Percentiles rank a stretch among this genome's conserved stretches.
These are phyloP conservation scores for Marchantia paleacea DNA, from an alignment of 225 moss, liverwort and hornwort species.

Conservation along the genomic window DNA sequence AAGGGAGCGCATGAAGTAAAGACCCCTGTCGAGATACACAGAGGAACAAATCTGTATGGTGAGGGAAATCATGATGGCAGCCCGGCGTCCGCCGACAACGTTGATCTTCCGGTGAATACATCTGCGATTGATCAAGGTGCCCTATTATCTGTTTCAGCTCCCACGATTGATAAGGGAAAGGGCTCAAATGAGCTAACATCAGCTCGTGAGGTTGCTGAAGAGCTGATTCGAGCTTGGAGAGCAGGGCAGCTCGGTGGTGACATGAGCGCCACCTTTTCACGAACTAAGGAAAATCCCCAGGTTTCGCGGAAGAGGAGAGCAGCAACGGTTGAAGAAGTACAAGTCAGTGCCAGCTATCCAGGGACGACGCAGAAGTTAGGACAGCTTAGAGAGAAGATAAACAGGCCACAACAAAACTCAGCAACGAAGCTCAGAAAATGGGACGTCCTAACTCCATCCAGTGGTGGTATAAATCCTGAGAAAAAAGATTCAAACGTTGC, in stretches of 20 bases:
- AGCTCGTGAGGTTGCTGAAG: slow-evolving; percentile 47
- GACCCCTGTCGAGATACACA: background rate
- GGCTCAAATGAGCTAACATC: slow-evolving; percentile 14
- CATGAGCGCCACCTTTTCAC: background rate
- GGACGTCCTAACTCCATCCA: slow-evolving; percentile 7
- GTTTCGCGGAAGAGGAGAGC: slow-evolving; percentile 35
- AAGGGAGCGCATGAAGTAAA: background rate
- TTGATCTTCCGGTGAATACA: background rate
- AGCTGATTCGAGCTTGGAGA: slow-evolving; percentile 49
- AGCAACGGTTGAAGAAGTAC: slow-evolving; percentile 17
- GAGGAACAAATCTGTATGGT: background rate
- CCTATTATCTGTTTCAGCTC: background rate
- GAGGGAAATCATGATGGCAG: background rate
- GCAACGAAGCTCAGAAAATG: slow-evolving; percentile 23
- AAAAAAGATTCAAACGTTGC: background rate
- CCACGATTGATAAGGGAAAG: background rate
- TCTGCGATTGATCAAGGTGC: background rate
- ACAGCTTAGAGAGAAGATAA: slow-evolving; percentile 18
- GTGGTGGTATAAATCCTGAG: slow-evolving; percentile 4
- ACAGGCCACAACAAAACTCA: slow-evolving; percentile 8
- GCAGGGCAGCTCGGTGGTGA: slow-evolving; percentile 35
- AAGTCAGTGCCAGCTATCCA: background rate
- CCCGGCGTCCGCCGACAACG: background rate
- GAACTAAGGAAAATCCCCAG: slow-evolving; percentile 7
- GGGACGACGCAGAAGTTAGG: slow-evolving; percentile 14